A percentile compares a stretch with the other conserved stretches of the same genome.
These are phyloP conservation scores for Pseudodiploospora longispora DNA, from an alignment of 2,329 filamentous ascomycete genomes.

Conservation along the genomic window DNA sequence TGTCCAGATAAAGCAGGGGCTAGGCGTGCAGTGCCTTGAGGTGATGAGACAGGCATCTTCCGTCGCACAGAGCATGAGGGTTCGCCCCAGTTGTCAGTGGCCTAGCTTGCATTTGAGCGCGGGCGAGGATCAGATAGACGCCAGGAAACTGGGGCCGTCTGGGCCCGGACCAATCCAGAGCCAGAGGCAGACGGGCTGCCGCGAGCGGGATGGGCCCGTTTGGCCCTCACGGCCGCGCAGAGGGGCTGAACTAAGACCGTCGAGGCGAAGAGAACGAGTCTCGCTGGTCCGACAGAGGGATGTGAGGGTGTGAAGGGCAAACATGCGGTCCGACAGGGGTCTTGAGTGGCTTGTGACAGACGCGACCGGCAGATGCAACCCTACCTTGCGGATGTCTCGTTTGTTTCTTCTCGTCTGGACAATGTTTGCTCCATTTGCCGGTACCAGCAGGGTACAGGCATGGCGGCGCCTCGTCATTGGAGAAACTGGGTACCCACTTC, in stretches of 20 bases:
- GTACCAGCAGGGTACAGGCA: no score
- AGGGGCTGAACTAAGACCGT: neutral
- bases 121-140: neutral
- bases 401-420: neutral
- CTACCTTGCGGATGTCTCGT: neutral
- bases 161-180: neutral
- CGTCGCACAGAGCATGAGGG: no score
- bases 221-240: no score
- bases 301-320: no score
- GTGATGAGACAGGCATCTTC: no score
- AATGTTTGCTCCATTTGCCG: neutral
- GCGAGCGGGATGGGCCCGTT: neutral
- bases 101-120: no score
- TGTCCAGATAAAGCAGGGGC: no score
- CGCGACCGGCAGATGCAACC: conserved; percentile 1
- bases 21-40: no score
- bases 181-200: neutral
- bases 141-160: neutral
- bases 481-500: no score
- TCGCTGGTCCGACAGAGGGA: no score
- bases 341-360: neutral
- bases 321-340: neutral
- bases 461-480: no score
- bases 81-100: no score
- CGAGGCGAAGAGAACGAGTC: neutral